phyloP scores from a whole-genome alignment of 306 rosid genomes.

The Dryas octopetala region DNA sequence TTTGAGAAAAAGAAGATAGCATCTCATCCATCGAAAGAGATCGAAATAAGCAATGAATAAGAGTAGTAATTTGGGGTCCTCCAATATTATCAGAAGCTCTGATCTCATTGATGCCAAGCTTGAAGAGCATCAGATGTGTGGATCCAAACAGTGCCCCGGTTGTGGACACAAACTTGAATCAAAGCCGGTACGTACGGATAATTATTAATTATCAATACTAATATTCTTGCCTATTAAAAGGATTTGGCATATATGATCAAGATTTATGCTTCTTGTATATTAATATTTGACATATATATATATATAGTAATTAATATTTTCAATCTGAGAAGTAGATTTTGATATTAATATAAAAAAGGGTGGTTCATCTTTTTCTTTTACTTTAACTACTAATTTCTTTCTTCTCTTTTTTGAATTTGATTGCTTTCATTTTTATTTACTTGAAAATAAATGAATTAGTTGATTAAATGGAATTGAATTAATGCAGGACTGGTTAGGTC shows the following conservation, averaged over 20 bases:
- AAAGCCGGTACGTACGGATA: conserved; percentile 61
- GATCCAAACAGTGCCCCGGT: conserved; percentile 96
- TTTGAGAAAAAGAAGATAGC: conserved; percentile 32
- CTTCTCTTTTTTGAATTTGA: conserved; percentile 14
- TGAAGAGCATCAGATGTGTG: conserved; percentile 92
- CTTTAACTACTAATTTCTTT: conserved; percentile 11
- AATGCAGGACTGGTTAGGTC: conserved; percentile 91
- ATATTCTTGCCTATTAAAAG: not conserved
- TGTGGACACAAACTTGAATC: conserved; percentile 89
- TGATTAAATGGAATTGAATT: not conserved
- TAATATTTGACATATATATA: not conserved
- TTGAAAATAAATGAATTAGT: not conserved
- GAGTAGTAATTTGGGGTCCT: conserved; percentile 44
- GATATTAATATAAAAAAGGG: not conserved
- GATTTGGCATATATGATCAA: not conserved
- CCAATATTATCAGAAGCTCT: conserved; percentile 47
- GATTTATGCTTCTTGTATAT: conserved; percentile 1
- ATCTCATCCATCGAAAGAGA: not conserved
- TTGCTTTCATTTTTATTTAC: not conserved
- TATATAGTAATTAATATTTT: not conserved
- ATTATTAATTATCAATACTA: not conserved
- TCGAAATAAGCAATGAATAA: conserved; percentile 41
- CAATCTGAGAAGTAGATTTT: not conserved
- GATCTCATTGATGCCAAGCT: conserved; percentile 96
- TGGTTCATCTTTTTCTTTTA: conserved; percentile 26